Percentiles rank a stretch among this genome's conserved stretches.
phyloP scores from a whole-genome alignment of 1,139 yeast genomes.

The Sugiyamaella paludigena region DNA sequence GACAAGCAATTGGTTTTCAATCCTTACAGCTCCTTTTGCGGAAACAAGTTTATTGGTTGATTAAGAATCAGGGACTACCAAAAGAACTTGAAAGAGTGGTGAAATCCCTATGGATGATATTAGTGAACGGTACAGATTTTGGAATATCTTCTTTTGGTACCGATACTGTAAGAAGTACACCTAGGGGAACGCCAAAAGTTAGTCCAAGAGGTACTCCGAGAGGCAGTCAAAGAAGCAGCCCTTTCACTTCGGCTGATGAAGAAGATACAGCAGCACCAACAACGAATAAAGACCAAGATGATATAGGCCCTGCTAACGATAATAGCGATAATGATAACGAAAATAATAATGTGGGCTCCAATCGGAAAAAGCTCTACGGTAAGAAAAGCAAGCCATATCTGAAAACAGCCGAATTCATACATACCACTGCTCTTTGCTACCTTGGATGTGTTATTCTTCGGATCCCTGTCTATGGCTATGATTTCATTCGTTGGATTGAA shows the following conservation, averaged over 20 bases:
- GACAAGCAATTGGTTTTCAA: constrained; percentile 46
- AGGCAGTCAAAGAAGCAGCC: background rate
- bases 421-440: constrained; percentile 30
- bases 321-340: constrained; percentile 5
- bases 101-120: constrained; percentile 53
- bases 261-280: constrained; percentile 8
- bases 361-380: background rate
- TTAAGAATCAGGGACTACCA: constrained; percentile 36
- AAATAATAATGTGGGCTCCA: background rate
- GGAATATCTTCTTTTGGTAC: constrained; percentile 20
- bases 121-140: constrained; percentile 34
- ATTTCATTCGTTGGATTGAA: constrained; percentile 35
- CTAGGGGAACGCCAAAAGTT: no score
- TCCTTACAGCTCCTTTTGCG: constrained; percentile 57
- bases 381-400: background rate
- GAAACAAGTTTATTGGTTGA: constrained; percentile 47
- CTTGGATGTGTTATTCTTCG: constrained; percentile 30
- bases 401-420: constrained; percentile 12
- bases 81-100: constrained; percentile 44
- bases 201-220: constrained; percentile 5
- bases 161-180: constrained; percentile 12
- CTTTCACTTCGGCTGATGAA: constrained; percentile 1
- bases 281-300: constrained; percentile 5
- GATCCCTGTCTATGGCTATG: constrained; percentile 33
- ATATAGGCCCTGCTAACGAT: constrained; percentile 1